These are phyloP conservation scores for Verticillium dahliae DNA, from an alignment of 2,329 filamentous ascomycete genomes.

Conservation along the genomic window DNA sequence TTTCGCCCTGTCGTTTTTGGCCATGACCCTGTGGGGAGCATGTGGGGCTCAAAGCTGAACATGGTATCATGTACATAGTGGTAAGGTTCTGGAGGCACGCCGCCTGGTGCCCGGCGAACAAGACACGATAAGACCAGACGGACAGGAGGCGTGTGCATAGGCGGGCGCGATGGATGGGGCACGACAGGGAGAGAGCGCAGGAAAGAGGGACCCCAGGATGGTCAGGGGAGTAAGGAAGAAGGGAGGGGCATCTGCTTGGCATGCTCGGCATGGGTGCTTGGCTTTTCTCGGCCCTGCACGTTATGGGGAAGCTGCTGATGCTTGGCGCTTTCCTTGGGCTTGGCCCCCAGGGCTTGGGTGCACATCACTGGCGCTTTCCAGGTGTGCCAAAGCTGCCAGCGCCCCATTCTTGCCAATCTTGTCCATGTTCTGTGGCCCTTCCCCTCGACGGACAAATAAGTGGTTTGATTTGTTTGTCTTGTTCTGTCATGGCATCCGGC, in stretches of 20 bases:
- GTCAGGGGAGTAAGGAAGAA: not conserved
- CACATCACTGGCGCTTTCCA: not conserved
- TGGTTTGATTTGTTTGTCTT: not conserved
- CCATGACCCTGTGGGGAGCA: not conserved
- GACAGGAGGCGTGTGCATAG: not conserved
- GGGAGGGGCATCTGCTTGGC: not conserved
- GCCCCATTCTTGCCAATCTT: not conserved
- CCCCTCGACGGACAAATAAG: not conserved
- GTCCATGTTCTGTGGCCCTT: not conserved
- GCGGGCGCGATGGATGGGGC: not conserved
- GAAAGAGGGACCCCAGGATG: not conserved
- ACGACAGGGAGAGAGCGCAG: not conserved
- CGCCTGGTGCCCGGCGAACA: not conserved
- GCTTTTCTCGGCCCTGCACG: not conserved
- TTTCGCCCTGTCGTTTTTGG: not conserved
- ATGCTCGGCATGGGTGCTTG: slow-evolving; percentile 2
- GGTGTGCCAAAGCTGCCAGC: not conserved
- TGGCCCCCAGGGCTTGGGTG: not conserved
- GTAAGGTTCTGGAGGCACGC: not conserved
- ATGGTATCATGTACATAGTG: no score
- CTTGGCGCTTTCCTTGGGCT: slow-evolving; percentile 1
- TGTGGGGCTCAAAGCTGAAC: not conserved
- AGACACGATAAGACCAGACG: not conserved
- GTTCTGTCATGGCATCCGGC: not conserved
- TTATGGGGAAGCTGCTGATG: not conserved